Base-by-base conservation (phyloP, 2,329 filamentous ascomycete species). In the Sclerotinia glacialis region DNA sequence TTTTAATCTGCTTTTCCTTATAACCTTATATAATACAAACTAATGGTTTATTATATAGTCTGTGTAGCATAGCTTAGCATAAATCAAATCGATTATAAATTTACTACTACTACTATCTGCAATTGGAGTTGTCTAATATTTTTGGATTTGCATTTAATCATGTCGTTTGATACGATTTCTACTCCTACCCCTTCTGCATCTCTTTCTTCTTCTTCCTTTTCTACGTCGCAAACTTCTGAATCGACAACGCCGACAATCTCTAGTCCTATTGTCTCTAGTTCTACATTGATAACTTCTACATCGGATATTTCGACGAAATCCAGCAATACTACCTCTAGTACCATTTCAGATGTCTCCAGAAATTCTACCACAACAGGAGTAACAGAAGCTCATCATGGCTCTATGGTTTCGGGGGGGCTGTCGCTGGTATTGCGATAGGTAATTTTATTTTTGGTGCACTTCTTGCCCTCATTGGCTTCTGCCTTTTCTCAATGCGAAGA, bases 371-470 rank as follows among this genome's bases (percentile, higher is more conserved):
- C 18, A 26, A 49, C 47, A 12, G n/a, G 9, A 49, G 14, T 26
- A 12, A 9, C 47, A 49, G 5, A 23, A 40, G 11, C 8, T n/a
- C 40, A 46, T 28, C 56, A 31, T 59, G 56, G 40, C 3, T 40
- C 62, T 18, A 47, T 42, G 7, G 56, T n/a, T 56, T 52, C 21
- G 40, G 21, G 9, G 77, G 75, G 8, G 72, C 73, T 0, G 71
- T 71, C 9, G 78, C 77, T 44, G 78, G 78, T 1, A 72, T 79
- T 26, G 78, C 72, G 5, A 73, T 79, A n/a, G 78, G 74, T 1
- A 76, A 74, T 65, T 69, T 77, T n/a, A 23, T 76, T 16, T 72
- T 71, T 2, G 78, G 77, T 0, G 74, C 73, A 37, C 21, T 44
- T 52, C n/a, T 66, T 12, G 26, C 46, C n/a, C 18, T 46, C 4